Evolutionary conservation across 768 basidiomycete genomes (phyloP).

Genomic region (Rhizopogon rudus): DNA sequence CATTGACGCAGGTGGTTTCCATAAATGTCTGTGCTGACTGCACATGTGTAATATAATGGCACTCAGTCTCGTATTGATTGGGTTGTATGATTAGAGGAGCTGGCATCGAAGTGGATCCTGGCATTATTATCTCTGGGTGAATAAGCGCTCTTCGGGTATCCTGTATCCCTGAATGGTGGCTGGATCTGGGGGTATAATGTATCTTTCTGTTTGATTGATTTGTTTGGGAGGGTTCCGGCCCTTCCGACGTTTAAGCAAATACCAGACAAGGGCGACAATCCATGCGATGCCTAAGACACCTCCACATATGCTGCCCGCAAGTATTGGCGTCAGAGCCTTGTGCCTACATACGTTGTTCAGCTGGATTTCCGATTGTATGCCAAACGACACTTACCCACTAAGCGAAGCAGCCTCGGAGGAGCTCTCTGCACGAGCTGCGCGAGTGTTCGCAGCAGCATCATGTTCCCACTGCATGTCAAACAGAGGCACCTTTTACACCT

Average conservation of each 20-base stretch:
- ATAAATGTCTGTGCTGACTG: neutral
- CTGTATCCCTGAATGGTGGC: constrained; percentile 51
- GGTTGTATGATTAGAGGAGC: neutral
- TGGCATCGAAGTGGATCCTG: neutral
- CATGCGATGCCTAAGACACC: constrained; percentile 39
- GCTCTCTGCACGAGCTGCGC: constrained; percentile 14
- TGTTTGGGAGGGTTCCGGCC: constrained; percentile 38
- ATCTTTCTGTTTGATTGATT: constrained; percentile 37
- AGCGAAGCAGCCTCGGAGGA: constrained; percentile 38
- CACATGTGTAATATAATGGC: neutral
- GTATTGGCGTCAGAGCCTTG: constrained; percentile 53
- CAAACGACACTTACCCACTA: constrained; percentile 26
- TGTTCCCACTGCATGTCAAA: neutral
- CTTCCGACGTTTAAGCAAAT: constrained; percentile 50
- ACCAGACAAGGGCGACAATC: constrained; percentile 51
- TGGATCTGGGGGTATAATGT: constrained; percentile 65
- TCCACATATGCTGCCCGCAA: constrained; percentile 57
- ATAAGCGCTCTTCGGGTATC: constrained; percentile 32
- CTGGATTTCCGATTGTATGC: neutral
- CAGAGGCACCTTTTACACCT: neutral
- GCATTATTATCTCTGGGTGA: constrained; percentile 1
- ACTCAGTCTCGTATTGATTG: neutral
- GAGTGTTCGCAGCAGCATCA: neutral
- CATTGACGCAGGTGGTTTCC: neutral
- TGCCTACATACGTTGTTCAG: constrained; percentile 28